These are phyloP conservation scores for sorghum (Sorghum bicolor) DNA, from an alignment of 176 grass and related monocot genomes.

Conservation along the genomic window DNA sequence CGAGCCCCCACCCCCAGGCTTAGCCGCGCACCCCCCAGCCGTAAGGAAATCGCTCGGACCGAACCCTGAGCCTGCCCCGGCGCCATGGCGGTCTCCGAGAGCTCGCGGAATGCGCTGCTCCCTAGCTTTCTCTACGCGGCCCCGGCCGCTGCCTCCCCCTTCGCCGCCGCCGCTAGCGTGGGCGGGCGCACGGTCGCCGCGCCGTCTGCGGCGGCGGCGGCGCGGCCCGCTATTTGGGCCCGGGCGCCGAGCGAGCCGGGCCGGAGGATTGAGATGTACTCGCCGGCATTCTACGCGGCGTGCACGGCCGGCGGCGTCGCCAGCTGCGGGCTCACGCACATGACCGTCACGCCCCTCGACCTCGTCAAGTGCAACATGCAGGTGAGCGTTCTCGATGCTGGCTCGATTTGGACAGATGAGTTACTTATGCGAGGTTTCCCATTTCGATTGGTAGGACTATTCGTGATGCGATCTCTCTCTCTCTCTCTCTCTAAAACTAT, in stretches of 20 bases:
- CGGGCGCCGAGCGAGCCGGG: slow-evolving; percentile 35
- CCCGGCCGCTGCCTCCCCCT: not conserved
- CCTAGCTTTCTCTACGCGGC: slow-evolving; percentile 52
- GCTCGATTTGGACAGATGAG: not conserved
- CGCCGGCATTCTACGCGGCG: slow-evolving; percentile 76
- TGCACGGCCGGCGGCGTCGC: slow-evolving; percentile 76
- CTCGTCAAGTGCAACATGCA: slow-evolving; percentile 98
- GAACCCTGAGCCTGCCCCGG: not conserved
- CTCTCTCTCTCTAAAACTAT: too few species aligned
- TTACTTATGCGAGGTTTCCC: not conserved
- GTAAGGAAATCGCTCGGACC: not conserved
- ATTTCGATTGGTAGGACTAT: not conserved
- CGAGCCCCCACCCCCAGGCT: not conserved
- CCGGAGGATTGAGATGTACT: slow-evolving; percentile 63
- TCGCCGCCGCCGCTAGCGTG: not conserved
- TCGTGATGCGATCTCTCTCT: not conserved
- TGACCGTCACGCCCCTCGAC: slow-evolving; percentile 85
- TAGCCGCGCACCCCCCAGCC: not conserved
- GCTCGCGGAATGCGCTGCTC: slow-evolving; percentile 39
- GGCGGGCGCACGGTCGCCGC: not conserved
- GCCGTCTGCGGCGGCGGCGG: not conserved
- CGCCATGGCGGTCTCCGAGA: slow-evolving; percentile 49
- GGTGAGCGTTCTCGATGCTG: slow-evolving; percentile 23
- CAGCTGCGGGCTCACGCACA: slow-evolving; percentile 88
- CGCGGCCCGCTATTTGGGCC: slow-evolving; percentile 22